Evolutionary conservation across 202 grass and related monocot genomes (phyloP).

Genomic region (Zizania palustris): DNA sequence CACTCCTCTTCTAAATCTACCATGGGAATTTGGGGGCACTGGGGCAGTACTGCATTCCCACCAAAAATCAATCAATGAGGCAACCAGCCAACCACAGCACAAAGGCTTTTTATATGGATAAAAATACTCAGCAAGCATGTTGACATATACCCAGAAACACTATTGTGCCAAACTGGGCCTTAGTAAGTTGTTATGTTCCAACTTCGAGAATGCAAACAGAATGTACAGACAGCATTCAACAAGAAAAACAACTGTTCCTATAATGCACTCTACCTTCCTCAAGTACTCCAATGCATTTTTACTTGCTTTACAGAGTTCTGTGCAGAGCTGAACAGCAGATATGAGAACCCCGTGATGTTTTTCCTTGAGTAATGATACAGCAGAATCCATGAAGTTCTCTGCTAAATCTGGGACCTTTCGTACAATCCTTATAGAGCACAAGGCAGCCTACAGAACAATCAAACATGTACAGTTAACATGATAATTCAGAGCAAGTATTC

Average conservation of each 20-base stretch:
- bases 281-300: conserved; percentile 77
- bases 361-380: conserved; percentile 86
- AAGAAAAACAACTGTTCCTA: not conserved
- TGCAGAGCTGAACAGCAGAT: conserved; percentile 88
- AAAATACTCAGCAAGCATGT: not conserved
- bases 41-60: not conserved
- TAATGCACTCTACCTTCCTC: conserved; percentile 66
- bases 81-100: not conserved
- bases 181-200: not conserved
- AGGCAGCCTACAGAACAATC: conserved; percentile 72
- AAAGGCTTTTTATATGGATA: not conserved
- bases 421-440: conserved; percentile 94
- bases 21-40: not conserved
- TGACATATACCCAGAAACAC: not conserved
- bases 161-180: not conserved
- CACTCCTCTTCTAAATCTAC: not conserved
- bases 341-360: conserved; percentile 97
- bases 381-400: conserved; percentile 81
- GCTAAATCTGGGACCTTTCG: conserved; percentile 96
- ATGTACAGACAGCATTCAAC: not conserved
- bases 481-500: conserved; percentile 10
- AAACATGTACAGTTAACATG: conserved; percentile 26
- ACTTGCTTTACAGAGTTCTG: conserved; percentile 94
- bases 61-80: not conserved
- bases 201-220: not conserved